Percentiles rank a stretch among this genome's conserved stretches.
phyloP scores from a whole-genome alignment of 768 basidiomycete species.

The Candolleomyces aberdarensis region DNA sequence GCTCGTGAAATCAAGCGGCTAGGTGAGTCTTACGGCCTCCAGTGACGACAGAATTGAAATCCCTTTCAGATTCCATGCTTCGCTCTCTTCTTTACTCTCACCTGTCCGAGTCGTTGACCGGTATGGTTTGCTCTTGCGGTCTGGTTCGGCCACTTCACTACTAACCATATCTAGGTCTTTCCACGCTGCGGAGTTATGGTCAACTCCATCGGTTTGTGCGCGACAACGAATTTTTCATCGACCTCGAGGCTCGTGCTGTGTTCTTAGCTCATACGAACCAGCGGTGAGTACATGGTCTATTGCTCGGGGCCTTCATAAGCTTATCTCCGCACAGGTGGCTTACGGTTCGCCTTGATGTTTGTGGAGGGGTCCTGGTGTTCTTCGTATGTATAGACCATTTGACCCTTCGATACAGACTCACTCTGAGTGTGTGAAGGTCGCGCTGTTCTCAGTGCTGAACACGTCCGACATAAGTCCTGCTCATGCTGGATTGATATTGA shows the following conservation, averaged over 20 bases:
- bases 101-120: slow-evolving; percentile 72
- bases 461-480: slow-evolving; percentile 59
- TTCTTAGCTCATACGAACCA: slow-evolving; percentile 67
- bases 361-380: slow-evolving; percentile 59
- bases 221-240: slow-evolving; percentile 64
- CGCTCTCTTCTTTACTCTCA: slow-evolving; percentile 75
- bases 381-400: slow-evolving; percentile 31
- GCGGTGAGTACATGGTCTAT: slow-evolving; percentile 29
- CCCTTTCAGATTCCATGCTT: slow-evolving; percentile 57
- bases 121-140: slow-evolving; percentile 21
- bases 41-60: not conserved
- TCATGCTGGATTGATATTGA: slow-evolving; percentile 69
- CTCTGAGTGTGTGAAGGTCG: slow-evolving; percentile 41
- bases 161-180: slow-evolving; percentile 34
- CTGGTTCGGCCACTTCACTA: not conserved
- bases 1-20: slow-evolving; percentile 67
- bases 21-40: slow-evolving; percentile 18
- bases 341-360: slow-evolving; percentile 65
- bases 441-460: slow-evolving; percentile 58
- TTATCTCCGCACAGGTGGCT: slow-evolving; percentile 48
- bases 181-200: slow-evolving; percentile 73
- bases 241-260: slow-evolving; percentile 72
- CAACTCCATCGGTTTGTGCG: slow-evolving; percentile 57
- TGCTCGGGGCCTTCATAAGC: not conserved
- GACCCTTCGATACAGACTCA: not conserved